These are phyloP conservation scores for Ceriops decandra DNA, from an alignment of 345 rosid species.

Conservation along the genomic window DNA sequence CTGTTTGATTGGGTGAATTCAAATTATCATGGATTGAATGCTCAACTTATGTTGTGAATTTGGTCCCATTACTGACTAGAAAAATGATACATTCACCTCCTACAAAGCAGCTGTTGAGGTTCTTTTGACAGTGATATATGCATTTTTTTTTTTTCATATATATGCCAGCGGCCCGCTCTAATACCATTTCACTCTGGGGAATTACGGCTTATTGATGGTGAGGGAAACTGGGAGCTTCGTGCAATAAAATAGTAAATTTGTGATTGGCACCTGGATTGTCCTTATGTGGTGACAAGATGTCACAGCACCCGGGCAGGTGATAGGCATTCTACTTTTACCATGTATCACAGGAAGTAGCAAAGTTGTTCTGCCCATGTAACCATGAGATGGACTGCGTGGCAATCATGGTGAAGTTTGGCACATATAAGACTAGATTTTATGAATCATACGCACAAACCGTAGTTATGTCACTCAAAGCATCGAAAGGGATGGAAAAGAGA, in stretches of 20 bases:
- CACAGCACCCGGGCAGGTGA: background rate
- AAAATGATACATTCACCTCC: background rate
- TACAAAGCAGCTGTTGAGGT: background rate
- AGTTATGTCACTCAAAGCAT: background rate
- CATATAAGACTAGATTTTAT: too few relatives aligned
- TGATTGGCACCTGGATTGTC: background rate
- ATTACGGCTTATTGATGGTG: slow-evolving; percentile 83
- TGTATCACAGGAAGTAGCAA: background rate
- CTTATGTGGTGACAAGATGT: background rate
- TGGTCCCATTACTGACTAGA: background rate
- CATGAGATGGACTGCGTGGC: background rate
- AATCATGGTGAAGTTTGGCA: background rate
- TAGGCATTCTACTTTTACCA: background rate
- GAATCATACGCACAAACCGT: background rate
- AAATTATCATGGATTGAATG: background rate
- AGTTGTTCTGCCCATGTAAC: background rate
- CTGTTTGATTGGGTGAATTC: too few relatives aligned
- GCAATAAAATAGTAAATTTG: slow-evolving; percentile 46
- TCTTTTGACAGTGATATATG: background rate
- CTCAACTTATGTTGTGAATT: background rate
- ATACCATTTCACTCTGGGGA: slow-evolving; percentile 84
- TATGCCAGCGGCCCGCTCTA: slow-evolving; percentile 75
- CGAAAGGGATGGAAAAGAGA: background rate
- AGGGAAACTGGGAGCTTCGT: slow-evolving; percentile 96
- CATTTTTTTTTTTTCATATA: background rate